phyloP scores from a whole-genome alignment of 2,329 filamentous ascomycete species.

The Aureobasidium zeae region DNA sequence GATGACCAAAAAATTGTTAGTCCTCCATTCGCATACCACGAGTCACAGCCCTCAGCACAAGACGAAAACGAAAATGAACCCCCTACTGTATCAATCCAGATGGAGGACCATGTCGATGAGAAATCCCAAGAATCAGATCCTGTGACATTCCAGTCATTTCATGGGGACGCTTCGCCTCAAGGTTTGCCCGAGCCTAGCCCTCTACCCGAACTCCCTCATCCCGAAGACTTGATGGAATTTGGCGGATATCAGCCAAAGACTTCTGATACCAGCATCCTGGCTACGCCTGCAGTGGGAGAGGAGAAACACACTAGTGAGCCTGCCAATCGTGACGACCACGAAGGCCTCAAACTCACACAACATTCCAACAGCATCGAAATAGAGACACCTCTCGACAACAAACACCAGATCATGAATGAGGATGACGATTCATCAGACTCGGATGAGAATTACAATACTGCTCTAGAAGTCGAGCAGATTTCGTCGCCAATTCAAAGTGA shows the following conservation, averaged over 20 bases:
- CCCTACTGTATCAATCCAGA: too few species aligned
- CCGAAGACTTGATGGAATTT: slow-evolving; percentile 11
- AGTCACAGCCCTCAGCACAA: not conserved
- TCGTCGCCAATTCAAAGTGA: not conserved
- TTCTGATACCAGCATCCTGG: not conserved
- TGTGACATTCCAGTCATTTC: slow-evolving; percentile 1
- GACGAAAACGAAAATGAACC: not conserved
- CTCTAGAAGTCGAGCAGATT: not conserved
- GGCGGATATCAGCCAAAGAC: slow-evolving; percentile 10
- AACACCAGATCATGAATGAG: not conserved
- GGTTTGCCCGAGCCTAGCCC: not conserved
- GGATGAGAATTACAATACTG: not conserved
- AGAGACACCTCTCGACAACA: not conserved
- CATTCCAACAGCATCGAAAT: not conserved
- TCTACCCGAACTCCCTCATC: slow-evolving; percentile 2
- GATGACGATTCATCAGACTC: not conserved
- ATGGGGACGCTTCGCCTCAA: not conserved
- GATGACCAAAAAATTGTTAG: not conserved
- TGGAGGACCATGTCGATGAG: not conserved
- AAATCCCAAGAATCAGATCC: not conserved
- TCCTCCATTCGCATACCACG: not conserved
- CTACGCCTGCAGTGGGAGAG: not conserved
- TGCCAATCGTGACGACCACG: slow-evolving; percentile 1
- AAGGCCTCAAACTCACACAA: not conserved
- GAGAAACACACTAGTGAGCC: slow-evolving; percentile 1